Base-by-base conservation (phyloP, 306 rosid genomes). In the Senna tora region DNA sequence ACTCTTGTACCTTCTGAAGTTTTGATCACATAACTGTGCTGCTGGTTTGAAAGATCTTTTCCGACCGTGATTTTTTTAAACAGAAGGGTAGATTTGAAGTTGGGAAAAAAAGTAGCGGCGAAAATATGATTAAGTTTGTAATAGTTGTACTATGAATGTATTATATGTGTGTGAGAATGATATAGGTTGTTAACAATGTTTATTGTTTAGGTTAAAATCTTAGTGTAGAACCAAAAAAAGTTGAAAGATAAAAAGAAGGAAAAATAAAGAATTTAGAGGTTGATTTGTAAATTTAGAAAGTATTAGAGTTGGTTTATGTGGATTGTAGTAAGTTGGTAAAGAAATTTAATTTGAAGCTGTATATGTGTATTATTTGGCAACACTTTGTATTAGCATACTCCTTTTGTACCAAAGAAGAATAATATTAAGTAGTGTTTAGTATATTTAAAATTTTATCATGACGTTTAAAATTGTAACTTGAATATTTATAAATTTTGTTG, bases 61-160 rank as follows among this genome's bases (percentile, higher is more conserved):
- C 77, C 7, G 14, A 79, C 90, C 88, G 89, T 87, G 89, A 84
- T 85, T 90, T 90, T 92, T 93, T 90, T 81, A 83, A 93, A 87
- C 88, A 90, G 93, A 33, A 83, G 70, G 92, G 81, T 30, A 0
- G 87, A 78, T 76, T 83, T 47, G 84, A 53, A 78, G 83, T 54
- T 55, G 54, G 63, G 77, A 22, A 7, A 32, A 33, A 21, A 33
- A 8, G n/a, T 52, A 36, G 45, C 86, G 88, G 79, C 56, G 22
- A 76, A 81, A 72, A 55, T 63, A 74, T 69, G 68, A 56, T 60
- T 42, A 72, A 68, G 34, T 12, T 45, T 53, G 69, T 72, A 38
- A 47, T 51, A 62, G 81, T 10, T 16, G 49, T 38, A 2, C n/a
- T 32, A 8, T n/a, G 39, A 36, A 36, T n/a, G 1, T 15, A 1